Evolutionary conservation across 2,329 filamentous ascomycete species (phyloP), one percentile per base, ranked within the genome.

Genomic region (Alternaria alternata): DNA sequence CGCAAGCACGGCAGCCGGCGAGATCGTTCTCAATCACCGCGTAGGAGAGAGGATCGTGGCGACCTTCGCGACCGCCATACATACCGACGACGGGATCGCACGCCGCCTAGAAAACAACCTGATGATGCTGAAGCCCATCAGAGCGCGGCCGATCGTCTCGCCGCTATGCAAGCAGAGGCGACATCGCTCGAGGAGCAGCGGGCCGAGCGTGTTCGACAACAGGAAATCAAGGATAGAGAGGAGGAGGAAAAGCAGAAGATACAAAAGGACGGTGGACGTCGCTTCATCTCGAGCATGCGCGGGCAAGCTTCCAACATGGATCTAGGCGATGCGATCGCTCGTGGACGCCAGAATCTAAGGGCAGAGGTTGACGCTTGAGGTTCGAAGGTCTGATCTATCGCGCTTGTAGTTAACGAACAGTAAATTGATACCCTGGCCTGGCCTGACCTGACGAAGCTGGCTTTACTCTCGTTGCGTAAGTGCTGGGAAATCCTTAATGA

Each of bases 131-230:
- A 61, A 47, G 43, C 59, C 32, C 69, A 67, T n/a, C 61, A 53
- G 30, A 69, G 65, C 51, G 61, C 65, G 14, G 74, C 69, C 3
- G 75, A 76, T 34, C 74, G 69, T 28, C 68, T 78, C 7, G 74
- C 75, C 12, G 62, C 65, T 11, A 78, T 78, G 76, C 75, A 77
- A 57, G 71, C 70, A 16, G 72, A 74, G 41, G 76, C 76, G 1
- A 62, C 68, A 7, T 72, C 71, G 6, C 65, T 77, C 0, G 76
- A 78, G 61, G 62, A 70, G 52, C 67, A 76, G 59, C 76, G 76
- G 2, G 64, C 62, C 11, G 72, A 78, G 60, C 74, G 75, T 20
- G 74, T 78, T 2, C 68, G 72, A 16, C 63, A 65, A 42, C 69
- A 69, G n/a, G 72, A 73, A 16, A 67, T 65, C 4, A 69, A 76